A percentile compares a stretch with the other conserved stretches of the same genome.
Evolutionary conservation across 2,329 filamentous ascomycete species (phyloP).

Genomic region (Drechmeria coniospora): DNA sequence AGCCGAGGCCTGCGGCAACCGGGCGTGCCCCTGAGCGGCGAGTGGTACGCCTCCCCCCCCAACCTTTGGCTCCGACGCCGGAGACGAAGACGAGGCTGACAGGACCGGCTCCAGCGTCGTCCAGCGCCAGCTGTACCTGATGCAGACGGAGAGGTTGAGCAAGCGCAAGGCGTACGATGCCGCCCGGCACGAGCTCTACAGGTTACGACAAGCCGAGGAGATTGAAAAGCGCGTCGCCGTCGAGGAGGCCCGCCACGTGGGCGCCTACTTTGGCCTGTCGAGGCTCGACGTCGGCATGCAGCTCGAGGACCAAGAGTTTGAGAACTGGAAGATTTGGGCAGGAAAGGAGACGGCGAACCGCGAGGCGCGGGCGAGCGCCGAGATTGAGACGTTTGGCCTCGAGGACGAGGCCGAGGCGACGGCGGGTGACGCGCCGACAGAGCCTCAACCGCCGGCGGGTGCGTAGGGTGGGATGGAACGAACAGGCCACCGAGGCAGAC

Average conservation of each 20-base stretch:
- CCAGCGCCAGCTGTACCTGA: conserved; percentile 78
- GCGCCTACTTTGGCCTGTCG: conserved; percentile 75
- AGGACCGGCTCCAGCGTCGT: conserved; percentile 50
- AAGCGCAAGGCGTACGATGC: conserved; percentile 66
- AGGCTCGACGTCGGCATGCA: conserved; percentile 63
- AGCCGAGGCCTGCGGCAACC: conserved; percentile 56
- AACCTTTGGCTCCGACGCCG: too few relatives aligned
- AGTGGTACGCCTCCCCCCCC: conserved; percentile 44
- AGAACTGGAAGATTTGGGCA: conserved; percentile 78
- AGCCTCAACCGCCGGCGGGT: conserved; percentile 2
- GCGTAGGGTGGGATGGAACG: not conserved
- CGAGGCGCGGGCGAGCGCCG: conserved; percentile 23
- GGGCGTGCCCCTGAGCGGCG: conserved; percentile 64
- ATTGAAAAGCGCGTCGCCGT: conserved; percentile 67
- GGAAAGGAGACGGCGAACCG: conserved; percentile 26
- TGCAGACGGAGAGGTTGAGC: conserved; percentile 47
- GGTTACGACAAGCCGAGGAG: conserved; percentile 65
- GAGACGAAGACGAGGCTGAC: conserved; percentile 3
- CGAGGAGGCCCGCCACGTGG: conserved; percentile 75
- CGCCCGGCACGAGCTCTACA: conserved; percentile 83
- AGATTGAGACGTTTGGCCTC: conserved; percentile 26
- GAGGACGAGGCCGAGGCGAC: conserved; percentile 15
- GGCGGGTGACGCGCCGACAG: conserved; percentile 9
- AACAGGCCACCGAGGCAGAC: too few relatives aligned
- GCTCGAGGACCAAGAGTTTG: conserved; percentile 65